phyloP scores from a whole-genome alignment of 257 asterid species.

The Buddleja alternifolia region DNA sequence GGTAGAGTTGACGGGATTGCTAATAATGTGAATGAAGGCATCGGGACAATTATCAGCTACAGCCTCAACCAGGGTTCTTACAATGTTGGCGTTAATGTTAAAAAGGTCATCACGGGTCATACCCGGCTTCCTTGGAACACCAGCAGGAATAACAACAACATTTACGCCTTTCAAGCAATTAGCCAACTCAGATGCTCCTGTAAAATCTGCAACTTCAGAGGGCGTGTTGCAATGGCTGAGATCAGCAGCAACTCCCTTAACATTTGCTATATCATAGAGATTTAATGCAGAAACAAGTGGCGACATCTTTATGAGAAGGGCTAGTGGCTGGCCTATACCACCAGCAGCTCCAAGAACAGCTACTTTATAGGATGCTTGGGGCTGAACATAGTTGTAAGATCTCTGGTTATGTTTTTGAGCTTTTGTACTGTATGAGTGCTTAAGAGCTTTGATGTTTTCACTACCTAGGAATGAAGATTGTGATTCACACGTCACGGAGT shows the following conservation, averaged over 20 bases:
- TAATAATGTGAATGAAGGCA: conserved; percentile 72
- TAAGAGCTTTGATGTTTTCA: conserved; percentile 49
- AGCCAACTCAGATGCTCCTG: conserved; percentile 61
- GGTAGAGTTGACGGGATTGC: conserved; percentile 76
- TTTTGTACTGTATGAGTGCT: conserved; percentile 31
- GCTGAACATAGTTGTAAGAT: conserved; percentile 41
- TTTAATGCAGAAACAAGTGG: conserved; percentile 61
- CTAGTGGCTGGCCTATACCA: conserved; percentile 85
- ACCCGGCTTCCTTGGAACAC: conserved; percentile 77
- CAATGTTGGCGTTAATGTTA: conserved; percentile 70
- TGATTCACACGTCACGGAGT: conserved; percentile 37
- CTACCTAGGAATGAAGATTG: conserved; percentile 51
- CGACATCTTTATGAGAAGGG: conserved; percentile 73
- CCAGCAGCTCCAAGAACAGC: conserved; percentile 87
- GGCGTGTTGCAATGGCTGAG: conserved; percentile 80
- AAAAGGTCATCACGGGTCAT: conserved; percentile 82
- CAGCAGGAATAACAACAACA: conserved; percentile 73
- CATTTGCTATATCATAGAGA: conserved; percentile 71
- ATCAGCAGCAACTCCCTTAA: conserved; percentile 74
- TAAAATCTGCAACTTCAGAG: conserved; percentile 56
- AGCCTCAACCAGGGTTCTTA: conserved; percentile 60
- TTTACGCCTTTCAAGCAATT: conserved; percentile 55
- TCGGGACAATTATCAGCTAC: conserved; percentile 73
- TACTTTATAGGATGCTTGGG: conserved; percentile 69
- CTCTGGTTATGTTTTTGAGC: conserved; percentile 36